These are phyloP conservation scores for Peniophora sp. DNA, from an alignment of 1,284 basidiomycete species.

Conservation along the genomic window DNA sequence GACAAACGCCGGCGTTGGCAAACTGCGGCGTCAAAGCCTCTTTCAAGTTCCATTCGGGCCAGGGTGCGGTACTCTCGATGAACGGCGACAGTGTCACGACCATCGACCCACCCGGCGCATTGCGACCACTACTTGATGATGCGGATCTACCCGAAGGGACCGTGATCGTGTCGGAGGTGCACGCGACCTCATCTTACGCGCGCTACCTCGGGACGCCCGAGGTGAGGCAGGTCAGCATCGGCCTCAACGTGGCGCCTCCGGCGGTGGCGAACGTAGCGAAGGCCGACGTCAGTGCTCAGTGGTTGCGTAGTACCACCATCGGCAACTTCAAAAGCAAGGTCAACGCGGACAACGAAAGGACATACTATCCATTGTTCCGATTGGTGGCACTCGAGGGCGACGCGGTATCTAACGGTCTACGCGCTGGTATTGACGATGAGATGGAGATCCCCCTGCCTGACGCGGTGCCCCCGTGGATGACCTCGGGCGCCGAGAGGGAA, in stretches of 20 bases:
- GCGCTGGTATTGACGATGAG: conserved; percentile 10
- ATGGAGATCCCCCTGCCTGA: conserved; percentile 16
- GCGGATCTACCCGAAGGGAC: conserved; percentile 10
- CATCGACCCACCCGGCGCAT: conserved; percentile 17
- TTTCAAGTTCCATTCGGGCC: conserved; percentile 16
- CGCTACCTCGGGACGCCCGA: conserved; percentile 17
- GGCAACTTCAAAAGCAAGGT: conserved; percentile 19
- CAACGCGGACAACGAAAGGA: conserved; percentile 13
- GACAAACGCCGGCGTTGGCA: conserved; percentile 11
- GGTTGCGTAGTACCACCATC: conserved; percentile 16
- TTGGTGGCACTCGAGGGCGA: conserved; percentile 17
- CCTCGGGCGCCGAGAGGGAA: neutral
- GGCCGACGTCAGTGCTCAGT: conserved; percentile 10
- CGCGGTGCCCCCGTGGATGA: conserved; percentile 19
- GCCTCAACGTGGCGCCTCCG: conserved; percentile 15
- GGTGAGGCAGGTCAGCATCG: conserved; percentile 15
- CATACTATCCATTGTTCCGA: conserved; percentile 19
- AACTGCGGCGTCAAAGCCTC: conserved; percentile 10
- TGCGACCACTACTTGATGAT: conserved; percentile 18
- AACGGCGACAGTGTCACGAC: conserved; percentile 5
- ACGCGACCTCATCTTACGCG: conserved; percentile 21
- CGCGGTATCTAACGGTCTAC: conserved; percentile 12
- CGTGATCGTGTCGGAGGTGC: conserved; percentile 23
- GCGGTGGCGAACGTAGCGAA: conserved; percentile 4
- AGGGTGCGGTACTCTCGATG: conserved; percentile 20